Percentiles rank a stretch among this genome's conserved stretches.
Evolutionary conservation across 2,329 filamentous ascomycete species (phyloP).

Genomic region (Neodidymelliopsis sp.): DNA sequence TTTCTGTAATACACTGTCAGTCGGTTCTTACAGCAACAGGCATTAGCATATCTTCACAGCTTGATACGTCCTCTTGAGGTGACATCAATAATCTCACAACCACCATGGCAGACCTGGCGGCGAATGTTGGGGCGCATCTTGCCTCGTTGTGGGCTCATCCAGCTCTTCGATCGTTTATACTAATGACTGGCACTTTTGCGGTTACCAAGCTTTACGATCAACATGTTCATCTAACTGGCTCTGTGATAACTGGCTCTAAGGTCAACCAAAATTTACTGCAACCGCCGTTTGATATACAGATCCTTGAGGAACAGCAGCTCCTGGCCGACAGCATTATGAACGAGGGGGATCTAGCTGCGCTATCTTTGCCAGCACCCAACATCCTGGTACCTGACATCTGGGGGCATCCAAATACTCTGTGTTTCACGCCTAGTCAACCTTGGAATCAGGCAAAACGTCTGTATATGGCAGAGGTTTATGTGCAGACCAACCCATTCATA

Average conservation of each 20-base stretch:
- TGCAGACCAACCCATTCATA: background rate
- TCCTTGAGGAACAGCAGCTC: background rate
- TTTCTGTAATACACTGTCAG: too few relatives aligned
- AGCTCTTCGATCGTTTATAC: background rate
- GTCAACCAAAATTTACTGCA: background rate
- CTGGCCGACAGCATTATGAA: background rate
- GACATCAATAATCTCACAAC: too few relatives aligned
- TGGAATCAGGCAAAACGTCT: background rate
- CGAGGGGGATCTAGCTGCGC: background rate
- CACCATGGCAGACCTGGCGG: background rate
- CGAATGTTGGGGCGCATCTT: background rate
- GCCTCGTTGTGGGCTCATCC: background rate
- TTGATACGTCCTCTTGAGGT: too few relatives aligned
- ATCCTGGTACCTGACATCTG: slow-evolving; percentile 3
- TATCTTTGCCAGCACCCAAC: background rate
- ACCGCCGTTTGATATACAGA: background rate
- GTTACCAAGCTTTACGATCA: background rate
- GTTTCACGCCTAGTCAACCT: background rate
- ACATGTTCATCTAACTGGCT: background rate
- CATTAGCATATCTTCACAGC: too few relatives aligned
- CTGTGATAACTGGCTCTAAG: background rate
- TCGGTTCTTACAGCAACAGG: too few relatives aligned
- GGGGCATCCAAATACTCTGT: slow-evolving; percentile 4
- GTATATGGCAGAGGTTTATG: background rate
- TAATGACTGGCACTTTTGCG: background rate